phyloP scores from a whole-genome alignment of 768 basidiomycete species.

The Crepidotus variabilis region DNA sequence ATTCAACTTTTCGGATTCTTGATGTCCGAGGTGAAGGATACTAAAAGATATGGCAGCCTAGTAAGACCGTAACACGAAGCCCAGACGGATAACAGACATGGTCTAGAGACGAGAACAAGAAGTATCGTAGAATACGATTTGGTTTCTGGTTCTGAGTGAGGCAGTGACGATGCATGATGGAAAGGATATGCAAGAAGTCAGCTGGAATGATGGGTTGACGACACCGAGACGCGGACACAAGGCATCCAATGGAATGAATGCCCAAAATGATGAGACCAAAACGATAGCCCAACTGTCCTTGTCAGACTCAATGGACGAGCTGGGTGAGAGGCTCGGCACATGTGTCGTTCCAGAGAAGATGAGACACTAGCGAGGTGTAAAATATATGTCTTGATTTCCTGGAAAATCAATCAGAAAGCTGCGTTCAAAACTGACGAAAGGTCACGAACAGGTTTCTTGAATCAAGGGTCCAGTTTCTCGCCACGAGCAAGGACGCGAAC shows the following conservation, averaged over 20 bases:
- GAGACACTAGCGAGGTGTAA: background rate
- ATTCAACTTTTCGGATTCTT: background rate
- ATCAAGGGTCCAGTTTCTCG: conserved; percentile 66
- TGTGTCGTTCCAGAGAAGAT: background rate
- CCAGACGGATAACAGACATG: background rate
- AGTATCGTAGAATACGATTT: background rate
- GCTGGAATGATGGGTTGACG: conserved; percentile 2
- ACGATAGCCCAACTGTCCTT: background rate
- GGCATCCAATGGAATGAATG: background rate
- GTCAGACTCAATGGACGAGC: background rate
- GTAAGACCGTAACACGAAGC: background rate
- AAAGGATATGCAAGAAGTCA: background rate
- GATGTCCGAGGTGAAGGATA: background rate
- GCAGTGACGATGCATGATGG: background rate
- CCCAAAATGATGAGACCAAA: background rate
- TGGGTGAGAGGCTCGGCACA: background rate
- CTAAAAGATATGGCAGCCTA: background rate
- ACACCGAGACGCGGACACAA: background rate
- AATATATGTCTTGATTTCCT: background rate
- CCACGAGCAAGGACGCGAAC: conserved; percentile 80
- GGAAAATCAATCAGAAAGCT: background rate
- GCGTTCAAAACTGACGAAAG: too few relatives aligned
- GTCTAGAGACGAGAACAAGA: background rate
- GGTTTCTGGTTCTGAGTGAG: background rate
- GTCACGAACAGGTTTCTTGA: background rate